Base-by-base conservation (phyloP, 306 rosid species). In the Vicia sativa region DNA sequence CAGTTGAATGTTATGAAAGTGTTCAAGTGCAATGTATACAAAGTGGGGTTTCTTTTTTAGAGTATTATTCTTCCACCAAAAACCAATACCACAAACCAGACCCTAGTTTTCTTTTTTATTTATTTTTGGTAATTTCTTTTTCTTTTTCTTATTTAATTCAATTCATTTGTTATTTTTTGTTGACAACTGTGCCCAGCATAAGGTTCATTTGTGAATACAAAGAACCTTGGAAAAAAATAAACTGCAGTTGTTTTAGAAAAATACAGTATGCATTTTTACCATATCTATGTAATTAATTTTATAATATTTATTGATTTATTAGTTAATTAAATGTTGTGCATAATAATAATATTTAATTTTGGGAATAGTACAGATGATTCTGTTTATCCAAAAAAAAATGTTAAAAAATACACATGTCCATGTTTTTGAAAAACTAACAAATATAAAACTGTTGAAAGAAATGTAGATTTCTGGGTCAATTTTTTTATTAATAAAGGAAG, bases 11-110 rank as follows among this genome's bases (percentile, higher is more conserved):
- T 53, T 6, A 65, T 74, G 85, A 82, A 90, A 42, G 12, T 19
- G 3, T 62, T 41, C 83, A 71, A 74, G 72, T 90, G 79, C 99
- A 95, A 69, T 88, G 99, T 74, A 95, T 88, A 45, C 16, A 72
- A 77, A 77, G 89, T 87, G 87, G 83, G 75, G 68, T 75, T 68
- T 79, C 81, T 41, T 70, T 78, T 31, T 65, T 77, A 9, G 38
- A 34, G 74, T 49, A 9, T 59, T 67, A 13, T 84, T 92, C 87
- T 75, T 50, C 79, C 91, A 74, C 87, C 86, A 57, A 82, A 57
- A 82, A 74, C 73, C 23, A 80, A 85, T 48, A 83, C 89, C 86
- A 67, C 68, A 81, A 74, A 80, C 88, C 82, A 71, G 64, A 19
- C 46, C 4, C 18, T 41, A 63, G 29, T 74, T 57, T 50, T 23